Conservation (phyloP, 768 basidiomycete species). For the Nidularia pulvinata region DNA sequence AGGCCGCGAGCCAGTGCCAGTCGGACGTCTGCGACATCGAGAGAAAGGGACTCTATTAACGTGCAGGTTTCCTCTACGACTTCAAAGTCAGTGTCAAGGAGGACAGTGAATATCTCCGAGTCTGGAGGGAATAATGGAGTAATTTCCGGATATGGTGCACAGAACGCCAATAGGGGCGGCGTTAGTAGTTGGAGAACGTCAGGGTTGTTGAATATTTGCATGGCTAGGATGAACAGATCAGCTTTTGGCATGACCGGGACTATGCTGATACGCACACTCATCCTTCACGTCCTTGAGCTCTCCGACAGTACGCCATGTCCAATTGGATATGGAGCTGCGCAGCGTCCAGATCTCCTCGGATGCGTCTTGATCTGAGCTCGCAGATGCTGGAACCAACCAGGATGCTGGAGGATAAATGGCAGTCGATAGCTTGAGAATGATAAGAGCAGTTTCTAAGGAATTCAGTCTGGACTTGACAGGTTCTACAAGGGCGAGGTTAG, state of each 20-base stretch:
- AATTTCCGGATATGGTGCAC: constrained; percentile 47
- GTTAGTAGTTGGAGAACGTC: constrained; percentile 66
- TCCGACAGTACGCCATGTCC: constrained; percentile 78
- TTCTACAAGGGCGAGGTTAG: constrained; percentile 38
- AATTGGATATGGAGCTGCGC: constrained; percentile 64
- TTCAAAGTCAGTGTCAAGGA: constrained; percentile 69
- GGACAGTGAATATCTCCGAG: constrained; percentile 36
- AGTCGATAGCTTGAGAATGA: constrained; percentile 65
- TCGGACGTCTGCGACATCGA: constrained; percentile 79
- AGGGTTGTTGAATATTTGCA: constrained; percentile 57
- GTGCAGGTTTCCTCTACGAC: constrained; percentile 74
- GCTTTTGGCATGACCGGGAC: not conserved
- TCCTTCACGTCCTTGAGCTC: constrained; percentile 75
- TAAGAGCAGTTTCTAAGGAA: constrained; percentile 66
- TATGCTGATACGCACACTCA: constrained; percentile 47
- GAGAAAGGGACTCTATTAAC: constrained; percentile 72
- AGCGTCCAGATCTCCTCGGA: constrained; percentile 62
- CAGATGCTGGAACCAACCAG: constrained; percentile 43
- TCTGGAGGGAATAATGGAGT: constrained; percentile 34
- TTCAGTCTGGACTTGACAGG: constrained; percentile 68
- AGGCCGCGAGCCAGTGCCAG: constrained; percentile 68
- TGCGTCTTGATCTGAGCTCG: constrained; percentile 13
- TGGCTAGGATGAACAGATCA: constrained; percentile 27
- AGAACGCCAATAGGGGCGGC: constrained; percentile 56
- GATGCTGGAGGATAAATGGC: constrained; percentile 73